These are phyloP conservation scores for Cryphonectria japonica DNA, from an alignment of 2,329 filamentous ascomycete species.

Conservation along the genomic window DNA sequence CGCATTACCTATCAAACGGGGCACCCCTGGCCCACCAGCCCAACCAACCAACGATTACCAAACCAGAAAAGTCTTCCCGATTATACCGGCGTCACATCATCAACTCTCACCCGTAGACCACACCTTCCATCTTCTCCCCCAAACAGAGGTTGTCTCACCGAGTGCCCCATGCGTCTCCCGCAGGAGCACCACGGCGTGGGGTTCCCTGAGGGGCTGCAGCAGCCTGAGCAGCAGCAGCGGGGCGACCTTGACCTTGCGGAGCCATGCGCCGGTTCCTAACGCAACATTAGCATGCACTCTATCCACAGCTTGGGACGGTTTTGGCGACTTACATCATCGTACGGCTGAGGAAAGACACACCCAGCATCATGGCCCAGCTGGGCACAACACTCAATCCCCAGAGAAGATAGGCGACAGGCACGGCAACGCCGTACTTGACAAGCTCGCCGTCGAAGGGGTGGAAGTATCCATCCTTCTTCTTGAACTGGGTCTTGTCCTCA, in stretches of 20 bases:
- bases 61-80: conserved; percentile 12
- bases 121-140: background rate
- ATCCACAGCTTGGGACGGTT: background rate
- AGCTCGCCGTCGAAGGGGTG: conserved; percentile 75
- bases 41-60: conserved; percentile 18
- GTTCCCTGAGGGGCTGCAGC: conserved; percentile 28
- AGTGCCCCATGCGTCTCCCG: conserved; percentile 34
- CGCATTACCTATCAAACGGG: conserved; percentile 11
- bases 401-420: conserved; percentile 69
- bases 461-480: conserved; percentile 65
- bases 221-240: conserved; percentile 27
- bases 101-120: conserved; percentile 10
- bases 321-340: conserved; percentile 70
- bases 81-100: conserved; percentile 20
- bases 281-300: conserved; percentile 34
- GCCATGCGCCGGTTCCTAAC: conserved; percentile 29
- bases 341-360: conserved; percentile 73
- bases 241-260: conserved; percentile 15
- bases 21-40: conserved; percentile 10
- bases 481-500: conserved; percentile 45
- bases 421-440: conserved; percentile 62
- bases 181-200: conserved; percentile 32
- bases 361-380: conserved; percentile 79
- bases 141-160: conserved; percentile 26
- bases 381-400: conserved; percentile 69